Base-by-base conservation (phyloP, 2,329 filamentous ascomycete genomes). In the Penicillium sumatraense region DNA sequence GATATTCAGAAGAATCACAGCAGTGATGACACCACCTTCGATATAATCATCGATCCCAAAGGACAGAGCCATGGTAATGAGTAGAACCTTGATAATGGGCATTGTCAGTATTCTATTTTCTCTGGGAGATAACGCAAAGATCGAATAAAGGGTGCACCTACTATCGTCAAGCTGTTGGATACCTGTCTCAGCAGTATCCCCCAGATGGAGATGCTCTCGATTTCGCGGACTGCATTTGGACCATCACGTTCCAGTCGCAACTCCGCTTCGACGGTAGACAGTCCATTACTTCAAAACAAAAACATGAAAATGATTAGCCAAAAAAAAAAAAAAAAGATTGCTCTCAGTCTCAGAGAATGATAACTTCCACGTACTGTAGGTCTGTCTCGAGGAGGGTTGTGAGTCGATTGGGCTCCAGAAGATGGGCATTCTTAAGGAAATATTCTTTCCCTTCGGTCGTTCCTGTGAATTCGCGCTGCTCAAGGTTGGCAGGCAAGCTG, bases 121-220 rank as follows among this genome's bases (percentile, higher is more conserved):
- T 16, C 6, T 11, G 3, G 24, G 14, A 16, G 24, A 26, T 31
- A n/a, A 20, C 20, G 42, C 48, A 24, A 13, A 38, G 53, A 58
- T 33, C n/a, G n/a, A n/a, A n/a, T n/a, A n/a, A n/a, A n/a, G 46
- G 49, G 46, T 53, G 40, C 36, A 68, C 75, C 65, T 74, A 81
- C 86, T 70, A 89, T 80, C 61, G 88, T 91, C 75, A 91, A 79
- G 77, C 87, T 89, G 78, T 91, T 91, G 62, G 88, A 89, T 65
- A 90, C 83, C 78, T 91, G 88, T 70, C 87, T 88, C 76, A 91
- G 75, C 77, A 91, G 82, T 78, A 91, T 89, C 77, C 88, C 84
- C 85, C 87, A 89, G 75, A 88, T 68, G 74, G 88, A 90, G 77
- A 88, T 76, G 74, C 86, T 85, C 76, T 87, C 85, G 79, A 86